Base-by-base conservation (phyloP, 345 rosid genomes). In the Camelina neglecta region DNA sequence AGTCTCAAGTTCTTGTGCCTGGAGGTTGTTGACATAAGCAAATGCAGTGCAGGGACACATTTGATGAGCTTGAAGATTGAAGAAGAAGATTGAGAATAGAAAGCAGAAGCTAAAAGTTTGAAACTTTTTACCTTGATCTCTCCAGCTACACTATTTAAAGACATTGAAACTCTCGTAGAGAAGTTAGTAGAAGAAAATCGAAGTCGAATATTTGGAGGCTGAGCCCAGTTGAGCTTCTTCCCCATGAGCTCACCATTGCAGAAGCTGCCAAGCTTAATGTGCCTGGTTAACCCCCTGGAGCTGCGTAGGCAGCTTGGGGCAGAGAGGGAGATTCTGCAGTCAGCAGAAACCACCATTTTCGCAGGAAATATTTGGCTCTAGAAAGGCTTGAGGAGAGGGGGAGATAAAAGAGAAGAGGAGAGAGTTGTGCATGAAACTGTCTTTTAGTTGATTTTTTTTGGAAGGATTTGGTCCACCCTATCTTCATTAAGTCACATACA, bases 181-280 rank as follows among this genome's bases (percentile, higher is more conserved):
- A 42, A 66, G 73, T 45, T 78, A 18, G 65, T 35, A 45, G 78
- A 67, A 39, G 72, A 67, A 39, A 68, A 77, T 45, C 24, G 59
- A 71, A 68, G 58, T 13, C 45, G 71, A n/a, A 62, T 11, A 42
- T 53, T 71, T 9, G 67, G 67, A 5, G 56, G 60, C 9, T 72
- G 80, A 61, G 73, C 60, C 73, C 51, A 51, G 47, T 82, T 79
- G 42, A 91, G 75, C 81, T 87, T 87, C 73, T 61, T 85, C 60
- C 97, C 98, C 96, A 91, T 91, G 7, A 91, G 77, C 65, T 88
- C 93, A 49, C 90, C 94, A 71, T 84, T 85, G 41, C 85, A 74
- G 76, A 83, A 86, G 73, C 63, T 85, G 2, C 73, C 81, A 45
- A 79, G 73, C 73, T 82, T 78, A 66, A 76, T 73, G 65, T 85